phyloP scores from a whole-genome alignment of 1,284 basidiomycete species.

The Heimioporus retisporus region DNA sequence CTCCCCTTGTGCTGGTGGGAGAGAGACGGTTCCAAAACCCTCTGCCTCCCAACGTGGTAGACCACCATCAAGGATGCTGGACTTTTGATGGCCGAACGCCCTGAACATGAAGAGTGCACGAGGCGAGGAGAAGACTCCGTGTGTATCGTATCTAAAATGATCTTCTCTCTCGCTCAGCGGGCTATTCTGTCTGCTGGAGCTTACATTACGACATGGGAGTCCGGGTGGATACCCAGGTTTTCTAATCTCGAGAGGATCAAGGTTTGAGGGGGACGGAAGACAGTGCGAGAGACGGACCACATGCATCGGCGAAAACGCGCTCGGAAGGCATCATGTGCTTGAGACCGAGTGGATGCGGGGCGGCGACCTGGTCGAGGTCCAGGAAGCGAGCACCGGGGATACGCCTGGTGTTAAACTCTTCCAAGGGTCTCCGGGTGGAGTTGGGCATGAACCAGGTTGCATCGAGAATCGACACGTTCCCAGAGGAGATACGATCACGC shows the following conservation, averaged over 20 bases:
- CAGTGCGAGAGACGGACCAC: conserved; percentile 62
- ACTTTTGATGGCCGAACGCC: conserved; percentile 86
- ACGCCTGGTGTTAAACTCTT: conserved; percentile 76
- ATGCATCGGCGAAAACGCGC: conserved; percentile 82
- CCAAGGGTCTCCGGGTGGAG: conserved; percentile 68
- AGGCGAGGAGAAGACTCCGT: conserved; percentile 91
- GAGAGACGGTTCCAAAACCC: conserved; percentile 71
- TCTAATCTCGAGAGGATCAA: conserved; percentile 52
- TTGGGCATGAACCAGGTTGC: conserved; percentile 94
- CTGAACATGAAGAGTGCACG: conserved; percentile 95
- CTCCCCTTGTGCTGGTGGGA: conserved; percentile 42
- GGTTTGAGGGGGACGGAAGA: conserved; percentile 9
- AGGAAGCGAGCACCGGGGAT: conserved; percentile 84
- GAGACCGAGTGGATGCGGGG: conserved; percentile 76
- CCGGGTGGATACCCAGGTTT: conserved; percentile 77
- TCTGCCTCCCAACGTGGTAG: conserved; percentile 87
- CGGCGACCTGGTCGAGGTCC: conserved; percentile 86
- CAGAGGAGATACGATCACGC: conserved; percentile 46
- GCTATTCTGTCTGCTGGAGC: conserved; percentile 28
- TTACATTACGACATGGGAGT: conserved; percentile 87
- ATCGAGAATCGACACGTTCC: conserved; percentile 69
- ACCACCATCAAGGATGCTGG: conserved; percentile 92
- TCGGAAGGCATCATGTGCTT: conserved; percentile 95
- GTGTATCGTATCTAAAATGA: conserved; percentile 79
- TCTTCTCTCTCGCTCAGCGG: conserved; percentile 15